phyloP scores from a whole-genome alignment of 2,329 filamentous ascomycete genomes.

The Purpureocillium lavendulum region DNA sequence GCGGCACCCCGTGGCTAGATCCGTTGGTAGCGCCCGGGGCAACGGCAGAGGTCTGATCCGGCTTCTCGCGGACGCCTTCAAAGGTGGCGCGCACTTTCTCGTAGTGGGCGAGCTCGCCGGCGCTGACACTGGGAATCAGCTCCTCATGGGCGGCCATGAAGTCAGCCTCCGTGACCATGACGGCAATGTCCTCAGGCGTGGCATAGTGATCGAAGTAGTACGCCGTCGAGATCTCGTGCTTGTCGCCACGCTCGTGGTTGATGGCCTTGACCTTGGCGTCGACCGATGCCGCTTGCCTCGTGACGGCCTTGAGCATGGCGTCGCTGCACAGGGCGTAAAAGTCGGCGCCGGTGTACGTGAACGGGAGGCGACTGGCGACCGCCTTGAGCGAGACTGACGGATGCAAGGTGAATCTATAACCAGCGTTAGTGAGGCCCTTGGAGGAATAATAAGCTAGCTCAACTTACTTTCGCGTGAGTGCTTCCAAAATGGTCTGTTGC shows the following conservation, averaged over 20 bases:
- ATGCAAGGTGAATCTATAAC: constrained; percentile 68
- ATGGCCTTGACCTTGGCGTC: constrained; percentile 73
- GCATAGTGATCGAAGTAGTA: constrained; percentile 95
- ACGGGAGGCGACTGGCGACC: constrained; percentile 72
- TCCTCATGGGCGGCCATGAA: constrained; percentile 76
- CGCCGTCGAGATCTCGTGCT: constrained; percentile 62
- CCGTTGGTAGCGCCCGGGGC: no score
- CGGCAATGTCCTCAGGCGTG: constrained; percentile 70
- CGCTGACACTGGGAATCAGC: constrained; percentile 87
- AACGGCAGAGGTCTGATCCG: constrained; percentile 1
- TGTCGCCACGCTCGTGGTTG: constrained; percentile 37
- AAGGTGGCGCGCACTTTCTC: constrained; percentile 76
- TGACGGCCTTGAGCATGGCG: constrained; percentile 98
- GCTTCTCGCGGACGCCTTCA: constrained; percentile 48
- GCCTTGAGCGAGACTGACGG: constrained; percentile 66
- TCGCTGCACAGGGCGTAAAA: constrained; percentile 96
- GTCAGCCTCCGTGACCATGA: constrained; percentile 83
- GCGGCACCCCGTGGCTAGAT: constrained; percentile 2
- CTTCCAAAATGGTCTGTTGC: constrained; percentile 88
- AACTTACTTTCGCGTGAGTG: constrained; percentile 82
- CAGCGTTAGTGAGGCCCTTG: not conserved
- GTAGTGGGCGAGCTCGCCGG: constrained; percentile 87
- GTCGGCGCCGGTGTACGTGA: constrained; percentile 96
- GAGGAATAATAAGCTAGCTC: not conserved
- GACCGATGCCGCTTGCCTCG: constrained; percentile 74